Evolutionary conservation across 2,329 filamentous ascomycete genomes (phyloP).

Genomic region (Fusarium praegraminearum): DNA sequence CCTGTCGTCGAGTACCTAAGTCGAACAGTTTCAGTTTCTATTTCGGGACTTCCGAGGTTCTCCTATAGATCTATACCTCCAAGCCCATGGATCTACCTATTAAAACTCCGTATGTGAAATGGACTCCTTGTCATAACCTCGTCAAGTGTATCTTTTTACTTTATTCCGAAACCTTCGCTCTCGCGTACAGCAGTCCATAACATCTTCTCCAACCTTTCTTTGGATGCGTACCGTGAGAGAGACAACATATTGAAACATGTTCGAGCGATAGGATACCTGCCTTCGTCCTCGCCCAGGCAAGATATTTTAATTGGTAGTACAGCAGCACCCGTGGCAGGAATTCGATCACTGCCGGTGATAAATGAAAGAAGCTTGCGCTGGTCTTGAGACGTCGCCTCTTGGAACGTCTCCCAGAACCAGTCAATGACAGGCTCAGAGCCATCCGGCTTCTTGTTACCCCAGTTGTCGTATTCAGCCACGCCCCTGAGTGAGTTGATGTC

Average conservation of each 20-base stretch:
- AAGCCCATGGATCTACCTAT: constrained; percentile 2
- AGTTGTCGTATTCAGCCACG: constrained; percentile 86
- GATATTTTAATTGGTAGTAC: constrained; percentile 81
- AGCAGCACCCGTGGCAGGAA: constrained; percentile 87
- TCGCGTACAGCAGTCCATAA: constrained; percentile 90
- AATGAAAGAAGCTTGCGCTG: constrained; percentile 87
- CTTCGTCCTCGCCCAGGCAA: constrained; percentile 79
- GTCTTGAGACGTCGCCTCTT: constrained; percentile 70
- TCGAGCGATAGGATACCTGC: constrained; percentile 83
- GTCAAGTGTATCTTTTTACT: constrained; percentile 61
- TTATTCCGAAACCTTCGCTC: constrained; percentile 92
- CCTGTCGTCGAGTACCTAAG: background rate
- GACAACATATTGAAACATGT: constrained; percentile 92
- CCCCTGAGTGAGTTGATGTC: constrained; percentile 81
- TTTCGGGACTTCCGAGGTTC: constrained; percentile 6
- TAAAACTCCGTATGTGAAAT: constrained; percentile 39
- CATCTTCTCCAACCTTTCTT: constrained; percentile 74
- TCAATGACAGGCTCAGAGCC: constrained; percentile 74
- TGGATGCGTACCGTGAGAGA: constrained; percentile 77
- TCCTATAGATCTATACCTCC: constrained; percentile 29
- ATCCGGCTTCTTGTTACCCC: constrained; percentile 69
- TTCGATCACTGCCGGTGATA: constrained; percentile 89
- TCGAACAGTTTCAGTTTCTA: constrained; percentile 4
- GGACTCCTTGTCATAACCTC: constrained; percentile 37
- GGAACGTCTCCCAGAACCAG: constrained; percentile 93